Evolutionary conservation across 768 basidiomycete genomes (phyloP), one percentile per base, ranked within the genome.

Genomic region (Pisolithus marmoratus): DNA sequence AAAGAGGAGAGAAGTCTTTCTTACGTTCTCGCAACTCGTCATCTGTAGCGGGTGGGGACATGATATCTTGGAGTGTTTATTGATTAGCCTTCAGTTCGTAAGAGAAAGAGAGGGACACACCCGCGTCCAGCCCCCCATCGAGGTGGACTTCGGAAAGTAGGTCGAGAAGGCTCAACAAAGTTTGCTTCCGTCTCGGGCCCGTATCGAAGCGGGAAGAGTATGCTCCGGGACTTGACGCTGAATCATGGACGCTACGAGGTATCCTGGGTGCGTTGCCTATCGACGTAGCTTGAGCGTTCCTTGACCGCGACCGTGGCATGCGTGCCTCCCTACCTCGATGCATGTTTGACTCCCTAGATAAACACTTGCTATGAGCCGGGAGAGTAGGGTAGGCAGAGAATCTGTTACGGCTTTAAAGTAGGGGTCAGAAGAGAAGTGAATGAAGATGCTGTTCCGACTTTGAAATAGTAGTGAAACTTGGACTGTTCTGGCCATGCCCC

Each of bases 91-190:
- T 23, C 12, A 27, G 44, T 37, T 14, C 42, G 7, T 1, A 37
- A 42, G 34, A 14, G 43, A 43, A 26, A 27, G 5, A 19, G 20
- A 15, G 34, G 34, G 23, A 66, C 72, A 50, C 48, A 72, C 76
- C 68, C 12, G 60, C 42, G 11, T 65, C 66, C 7, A 69, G 50
- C 27, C 63, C 68, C 12, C 63, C 67, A 48, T 79, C 77, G 38
- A 66, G 68, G 55, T 62, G 70, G 49, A 80, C 41, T 52, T 80
- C 77, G 11, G 68, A 66, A 45, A 79, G 61, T 47, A 73, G 71
- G 56, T 79, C 78, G 48, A 79, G 63, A 48, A 79, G 59, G 38
- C 70, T 77, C 37, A 75, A 64, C 43, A 79, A 60, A 7, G 78
- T 76, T 56, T 78, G 74, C 58, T 71, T 78, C 51, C 77, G 71